phyloP scores from a whole-genome alignment of 2,329 filamentous ascomycete genomes.

The Tolypocladium paradoxum region DNA sequence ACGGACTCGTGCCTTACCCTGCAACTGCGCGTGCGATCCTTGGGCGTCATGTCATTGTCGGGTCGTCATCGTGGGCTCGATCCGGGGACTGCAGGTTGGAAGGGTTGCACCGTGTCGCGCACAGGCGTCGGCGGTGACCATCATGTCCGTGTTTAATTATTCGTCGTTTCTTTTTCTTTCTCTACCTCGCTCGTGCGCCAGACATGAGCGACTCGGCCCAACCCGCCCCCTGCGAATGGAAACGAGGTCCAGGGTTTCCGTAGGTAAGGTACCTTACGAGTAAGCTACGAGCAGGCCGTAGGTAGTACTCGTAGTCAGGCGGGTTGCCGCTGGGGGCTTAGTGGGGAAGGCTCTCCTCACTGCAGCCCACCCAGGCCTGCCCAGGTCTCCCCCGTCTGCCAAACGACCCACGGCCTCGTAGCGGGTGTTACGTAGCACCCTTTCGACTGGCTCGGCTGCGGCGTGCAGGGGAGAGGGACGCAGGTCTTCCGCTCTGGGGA shows the following conservation, averaged over 20 bases:
- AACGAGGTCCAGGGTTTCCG: not conserved
- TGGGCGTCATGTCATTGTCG: not conserved
- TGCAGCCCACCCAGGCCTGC: too few species aligned
- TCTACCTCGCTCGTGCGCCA: not conserved
- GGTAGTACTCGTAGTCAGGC: too few species aligned
- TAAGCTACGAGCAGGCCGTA: too few species aligned
- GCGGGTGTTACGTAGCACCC: not conserved
- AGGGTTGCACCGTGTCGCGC: not conserved
- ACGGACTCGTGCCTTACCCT: too few species aligned
- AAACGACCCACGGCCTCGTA: not conserved
- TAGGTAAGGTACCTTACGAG: too few species aligned
- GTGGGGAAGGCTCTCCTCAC: not conserved
- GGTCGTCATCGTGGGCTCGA: not conserved
- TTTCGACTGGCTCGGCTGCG: not conserved
- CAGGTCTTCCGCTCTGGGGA: not conserved
- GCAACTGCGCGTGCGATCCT: not conserved
- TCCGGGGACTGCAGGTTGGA: not conserved
- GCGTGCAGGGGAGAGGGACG: not conserved
- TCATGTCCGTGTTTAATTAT: not conserved
- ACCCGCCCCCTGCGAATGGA: not conserved
- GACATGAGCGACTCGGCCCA: not conserved
- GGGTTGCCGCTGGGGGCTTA: not conserved
- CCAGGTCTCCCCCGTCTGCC: not conserved
- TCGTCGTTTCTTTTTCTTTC: not conserved
- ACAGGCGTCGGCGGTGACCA: too few species aligned